Percentiles rank a stretch among this genome's conserved stretches.
Evolutionary conservation across 129 eudicot genomes (phyloP).

Genomic region (Flaveria ramosissima): DNA sequence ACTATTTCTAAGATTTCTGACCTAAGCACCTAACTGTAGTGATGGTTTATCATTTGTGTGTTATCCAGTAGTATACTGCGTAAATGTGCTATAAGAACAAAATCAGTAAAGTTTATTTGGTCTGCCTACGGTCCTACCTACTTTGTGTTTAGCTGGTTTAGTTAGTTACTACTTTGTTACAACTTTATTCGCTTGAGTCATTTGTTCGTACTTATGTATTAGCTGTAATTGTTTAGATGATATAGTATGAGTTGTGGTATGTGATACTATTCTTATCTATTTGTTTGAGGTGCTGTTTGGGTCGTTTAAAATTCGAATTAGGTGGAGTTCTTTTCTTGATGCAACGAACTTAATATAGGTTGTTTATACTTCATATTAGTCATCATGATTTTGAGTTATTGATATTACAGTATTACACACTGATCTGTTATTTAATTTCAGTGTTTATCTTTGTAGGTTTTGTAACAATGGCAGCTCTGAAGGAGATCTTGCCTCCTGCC

Average conservation of each 20-base stretch:
- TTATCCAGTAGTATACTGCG: not conserved
- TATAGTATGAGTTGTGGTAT: no score
- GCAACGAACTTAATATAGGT: no score
- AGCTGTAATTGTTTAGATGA: no score
- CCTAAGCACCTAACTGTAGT: not conserved
- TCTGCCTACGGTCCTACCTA: no score
- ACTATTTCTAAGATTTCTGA: not conserved
- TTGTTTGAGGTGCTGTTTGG: no score
- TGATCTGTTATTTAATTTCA: not conserved
- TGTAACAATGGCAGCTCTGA: conserved; percentile 58
- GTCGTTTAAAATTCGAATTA: no score
- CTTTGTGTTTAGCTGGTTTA: not conserved
- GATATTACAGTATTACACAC: no score
- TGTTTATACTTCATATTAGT: no score
- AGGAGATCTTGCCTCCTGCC: conserved; percentile 67
- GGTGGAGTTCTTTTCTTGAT: no score
- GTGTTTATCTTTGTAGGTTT: not conserved
- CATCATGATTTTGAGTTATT: no score
- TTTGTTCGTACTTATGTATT: no score
- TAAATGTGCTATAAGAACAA: not conserved
- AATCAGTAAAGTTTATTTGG: not conserved
- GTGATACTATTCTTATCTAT: no score
- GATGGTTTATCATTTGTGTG: not conserved
- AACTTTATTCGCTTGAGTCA: not conserved
- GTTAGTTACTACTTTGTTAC: not conserved